A percentile compares a stretch with the other conserved stretches of the same genome.
Evolutionary conservation across 2,329 filamentous ascomycete species (phyloP).

Genomic region (Alternaria alternata): DNA sequence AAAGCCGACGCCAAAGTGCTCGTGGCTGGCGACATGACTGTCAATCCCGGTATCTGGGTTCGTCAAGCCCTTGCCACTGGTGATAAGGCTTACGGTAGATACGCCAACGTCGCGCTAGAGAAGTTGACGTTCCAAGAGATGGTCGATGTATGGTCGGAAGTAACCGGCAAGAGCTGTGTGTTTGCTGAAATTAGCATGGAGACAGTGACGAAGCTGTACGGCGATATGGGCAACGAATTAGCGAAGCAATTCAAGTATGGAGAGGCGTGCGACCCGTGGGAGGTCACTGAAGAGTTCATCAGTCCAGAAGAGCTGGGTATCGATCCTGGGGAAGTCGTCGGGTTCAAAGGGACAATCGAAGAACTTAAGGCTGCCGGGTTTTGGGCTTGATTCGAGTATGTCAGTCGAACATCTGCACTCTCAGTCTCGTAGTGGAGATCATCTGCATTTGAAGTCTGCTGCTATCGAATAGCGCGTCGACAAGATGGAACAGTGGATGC

Average conservation of each 20-base stretch:
- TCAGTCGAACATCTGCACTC: too few relatives aligned
- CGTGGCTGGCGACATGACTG: conserved; percentile 38
- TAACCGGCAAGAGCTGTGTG: conserved; percentile 39
- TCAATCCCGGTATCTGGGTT: conserved; percentile 41
- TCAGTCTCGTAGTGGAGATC: too few relatives aligned
- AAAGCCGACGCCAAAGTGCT: conserved; percentile 35
- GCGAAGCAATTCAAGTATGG: conserved; percentile 39
- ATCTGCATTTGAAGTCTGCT: too few relatives aligned
- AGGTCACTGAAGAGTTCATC: conserved; percentile 31
- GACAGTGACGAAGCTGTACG: conserved; percentile 27
- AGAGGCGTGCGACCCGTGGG: conserved; percentile 38
- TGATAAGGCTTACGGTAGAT: conserved; percentile 30
- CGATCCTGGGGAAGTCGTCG: conserved; percentile 33
- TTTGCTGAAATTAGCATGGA: conserved; percentile 29
- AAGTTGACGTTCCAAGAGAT: conserved; percentile 38
- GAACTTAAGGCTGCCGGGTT: conserved; percentile 13
- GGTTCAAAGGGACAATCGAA: conserved; percentile 32
- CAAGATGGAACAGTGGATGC: too few relatives aligned
- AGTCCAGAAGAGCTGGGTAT: conserved; percentile 36
- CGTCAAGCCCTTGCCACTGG: conserved; percentile 34
- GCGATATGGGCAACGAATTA: conserved; percentile 33
- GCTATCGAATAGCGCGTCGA: too few relatives aligned
- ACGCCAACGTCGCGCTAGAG: conserved; percentile 37
- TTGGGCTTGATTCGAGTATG: conserved; percentile 2
- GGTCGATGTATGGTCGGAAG: conserved; percentile 35